Evolutionary conservation across 805 yeast genomes (phyloP).

Genomic region (Millerozyma miso): DNA sequence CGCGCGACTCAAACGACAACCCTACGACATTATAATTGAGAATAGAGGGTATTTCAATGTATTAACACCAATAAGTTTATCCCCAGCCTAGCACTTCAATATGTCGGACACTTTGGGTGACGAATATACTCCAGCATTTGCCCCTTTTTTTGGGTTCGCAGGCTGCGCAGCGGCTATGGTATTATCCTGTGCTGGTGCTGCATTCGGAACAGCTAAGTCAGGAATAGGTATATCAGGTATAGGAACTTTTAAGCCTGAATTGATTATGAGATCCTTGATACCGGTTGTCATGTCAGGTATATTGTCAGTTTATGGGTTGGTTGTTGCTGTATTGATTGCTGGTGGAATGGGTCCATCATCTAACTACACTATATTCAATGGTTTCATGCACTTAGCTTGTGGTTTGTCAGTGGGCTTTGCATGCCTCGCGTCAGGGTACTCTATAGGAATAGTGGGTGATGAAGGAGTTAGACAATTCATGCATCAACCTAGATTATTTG

Average conservation of each 20-base stretch:
- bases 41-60: not conserved
- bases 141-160: slow-evolving; percentile 97
- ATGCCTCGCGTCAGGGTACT: slow-evolving; percentile 93
- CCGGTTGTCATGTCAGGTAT: slow-evolving; percentile 99
- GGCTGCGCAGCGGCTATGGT: slow-evolving; percentile 95
- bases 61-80: not conserved
- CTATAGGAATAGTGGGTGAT: slow-evolving; percentile 92
- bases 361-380: slow-evolving; percentile 83
- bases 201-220: slow-evolving; percentile 96
- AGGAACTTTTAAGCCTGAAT: slow-evolving; percentile 95
- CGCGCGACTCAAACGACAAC: not conserved
- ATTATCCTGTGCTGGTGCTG: slow-evolving; percentile 94
- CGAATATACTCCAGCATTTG: slow-evolving; percentile 83
- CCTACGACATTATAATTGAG: not conserved
- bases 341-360: slow-evolving; percentile 78
- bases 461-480: slow-evolving; percentile 85
- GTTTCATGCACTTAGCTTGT: slow-evolving; percentile 97
- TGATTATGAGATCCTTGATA: slow-evolving; percentile 90
- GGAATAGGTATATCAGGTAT: slow-evolving; percentile 98
- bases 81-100: not conserved
- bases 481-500: slow-evolving; percentile 86
- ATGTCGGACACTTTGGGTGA: slow-evolving; percentile 31
- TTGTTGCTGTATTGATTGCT: slow-evolving; percentile 93
- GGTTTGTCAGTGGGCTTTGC: slow-evolving; percentile 96
- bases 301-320: slow-evolving; percentile 92